Evolutionary conservation across 331 rosid genomes (phyloP).

Genomic region (Acacia concinna): DNA sequence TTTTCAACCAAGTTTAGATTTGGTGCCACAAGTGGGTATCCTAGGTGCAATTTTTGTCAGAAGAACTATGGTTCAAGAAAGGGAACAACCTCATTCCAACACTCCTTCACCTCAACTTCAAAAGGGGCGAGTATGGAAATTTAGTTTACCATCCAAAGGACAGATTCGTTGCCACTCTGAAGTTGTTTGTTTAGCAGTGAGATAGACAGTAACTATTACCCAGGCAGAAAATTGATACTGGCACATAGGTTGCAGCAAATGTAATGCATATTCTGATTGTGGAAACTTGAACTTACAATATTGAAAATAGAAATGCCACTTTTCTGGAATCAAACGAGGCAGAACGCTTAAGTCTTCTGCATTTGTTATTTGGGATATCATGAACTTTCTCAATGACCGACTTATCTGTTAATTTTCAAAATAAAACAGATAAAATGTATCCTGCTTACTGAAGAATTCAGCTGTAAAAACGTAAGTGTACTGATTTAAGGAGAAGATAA

Average conservation of each 20-base stretch:
- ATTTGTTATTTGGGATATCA: constrained; percentile 47
- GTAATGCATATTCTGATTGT: neutral
- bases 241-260: constrained; percentile 13
- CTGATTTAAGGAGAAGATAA: constrained; percentile 9
- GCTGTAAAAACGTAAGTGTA: neutral
- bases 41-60: neutral
- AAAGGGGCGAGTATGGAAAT: neutral
- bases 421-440: constrained; percentile 15
- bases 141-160: neutral
- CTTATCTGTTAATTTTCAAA: constrained; percentile 40
- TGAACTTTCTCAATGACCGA: constrained; percentile 47
- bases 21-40: neutral
- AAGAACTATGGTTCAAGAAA: too few species aligned
- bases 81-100: neutral
- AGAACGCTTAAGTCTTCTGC: constrained; percentile 53
- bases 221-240: constrained; percentile 3
- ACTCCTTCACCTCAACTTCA: neutral
- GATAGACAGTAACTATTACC: neutral
- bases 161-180: neutral
- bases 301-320: constrained; percentile 53
- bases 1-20: neutral
- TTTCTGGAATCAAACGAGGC: constrained; percentile 53
- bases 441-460: neutral
- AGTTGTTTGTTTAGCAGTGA: neutral
- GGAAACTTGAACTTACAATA: constrained; percentile 44